Evolutionary conservation across 495 filamentous ascomycete genomes (phyloP), one percentile per base, ranked within the genome.

Genomic region (Penicillium riverlandense): DNA sequence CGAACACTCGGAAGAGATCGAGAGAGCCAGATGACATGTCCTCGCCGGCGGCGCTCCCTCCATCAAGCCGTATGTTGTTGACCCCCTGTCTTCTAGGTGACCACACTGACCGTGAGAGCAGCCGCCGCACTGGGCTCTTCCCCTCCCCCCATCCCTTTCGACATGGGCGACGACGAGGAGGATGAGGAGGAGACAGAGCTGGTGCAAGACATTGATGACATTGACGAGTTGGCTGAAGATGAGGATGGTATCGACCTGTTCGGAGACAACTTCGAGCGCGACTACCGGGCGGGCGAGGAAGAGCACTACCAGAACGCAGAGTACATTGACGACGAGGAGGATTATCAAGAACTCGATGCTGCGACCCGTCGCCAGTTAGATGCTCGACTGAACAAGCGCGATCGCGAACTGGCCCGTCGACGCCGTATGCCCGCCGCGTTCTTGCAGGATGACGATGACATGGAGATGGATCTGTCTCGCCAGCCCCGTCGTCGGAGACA

Each of bases 181-280:
- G 83, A 90, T 42, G 77, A 81, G 32, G 82, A 85, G 35, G 85
- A 88, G 38, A 72, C 77, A 41, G 84, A 89, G 47, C 62, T 94
- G 6, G 72, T 83, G 36, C 82, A 76, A 37, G 89, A 95, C 55
- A 80, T 96, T 52, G 90, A 96, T 44, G 94, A 99, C 54, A 78
- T 88, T 37, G 94, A 97, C 52, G 94, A 99, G 63, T 80, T 90
- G 80, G 94, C 90, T 9, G 94, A 97, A 62, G 92, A 97, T 55
- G 87, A 92, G 53, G 86, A 84, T 36, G 86, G 86, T 12, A 95
- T 96, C 53, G 91, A 99, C 67, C 78, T 99, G 22, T 96, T 96
- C 57, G 85, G 76, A 29, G 86, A 94, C 51, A 85, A 88, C 48
- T 95, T 90, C 63, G 88, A 95, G 64, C 74, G 75, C 45, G 90